phyloP scores from a whole-genome alignment of 331 rosid species.

The Saraca asoca region DNA sequence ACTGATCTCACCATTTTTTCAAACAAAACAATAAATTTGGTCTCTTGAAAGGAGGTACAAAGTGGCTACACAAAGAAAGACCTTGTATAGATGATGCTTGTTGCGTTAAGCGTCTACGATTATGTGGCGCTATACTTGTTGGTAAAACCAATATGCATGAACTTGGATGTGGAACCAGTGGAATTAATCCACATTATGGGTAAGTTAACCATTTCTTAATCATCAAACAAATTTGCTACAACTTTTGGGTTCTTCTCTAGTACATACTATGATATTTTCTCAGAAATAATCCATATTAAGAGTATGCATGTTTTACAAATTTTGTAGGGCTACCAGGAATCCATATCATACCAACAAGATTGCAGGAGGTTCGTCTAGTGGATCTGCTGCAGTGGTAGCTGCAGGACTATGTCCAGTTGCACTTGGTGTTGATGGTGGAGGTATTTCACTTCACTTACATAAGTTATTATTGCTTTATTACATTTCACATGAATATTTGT shows the following conservation, averaged over 20 bases:
- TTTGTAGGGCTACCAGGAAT: slow-evolving; percentile 71
- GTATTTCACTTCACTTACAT: slow-evolving; percentile 38
- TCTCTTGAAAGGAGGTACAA: slow-evolving; percentile 70
- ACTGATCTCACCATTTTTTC: slow-evolving; percentile 10
- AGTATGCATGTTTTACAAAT: slow-evolving; percentile 10
- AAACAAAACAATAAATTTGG: neutral
- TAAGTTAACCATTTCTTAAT: slow-evolving; percentile 35
- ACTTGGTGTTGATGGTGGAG: slow-evolving; percentile 98
- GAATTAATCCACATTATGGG: slow-evolving; percentile 95
- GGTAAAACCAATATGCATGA: slow-evolving; percentile 99
- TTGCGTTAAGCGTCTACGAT: slow-evolving; percentile 69
- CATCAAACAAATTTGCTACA: neutral
- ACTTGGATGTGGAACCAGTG: slow-evolving; percentile 91
- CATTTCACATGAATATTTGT: neutral
- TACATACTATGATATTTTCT: slow-evolving; percentile 3
- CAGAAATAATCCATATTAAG: slow-evolving; percentile 16
- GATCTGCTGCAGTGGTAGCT: slow-evolving; percentile 93
- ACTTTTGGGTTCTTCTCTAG: slow-evolving; percentile 3
- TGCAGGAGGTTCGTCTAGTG: slow-evolving; percentile 93
- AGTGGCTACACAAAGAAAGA: slow-evolving; percentile 83
- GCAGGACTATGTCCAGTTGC: slow-evolving; percentile 92
- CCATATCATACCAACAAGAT: slow-evolving; percentile 63
- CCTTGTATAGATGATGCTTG: slow-evolving; percentile 71
- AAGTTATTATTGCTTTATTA: neutral
- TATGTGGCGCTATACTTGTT: slow-evolving; percentile 79